Evolutionary conservation across 2,329 filamentous ascomycete species (phyloP).

Genomic region (Tricladium varicosporioides): DNA sequence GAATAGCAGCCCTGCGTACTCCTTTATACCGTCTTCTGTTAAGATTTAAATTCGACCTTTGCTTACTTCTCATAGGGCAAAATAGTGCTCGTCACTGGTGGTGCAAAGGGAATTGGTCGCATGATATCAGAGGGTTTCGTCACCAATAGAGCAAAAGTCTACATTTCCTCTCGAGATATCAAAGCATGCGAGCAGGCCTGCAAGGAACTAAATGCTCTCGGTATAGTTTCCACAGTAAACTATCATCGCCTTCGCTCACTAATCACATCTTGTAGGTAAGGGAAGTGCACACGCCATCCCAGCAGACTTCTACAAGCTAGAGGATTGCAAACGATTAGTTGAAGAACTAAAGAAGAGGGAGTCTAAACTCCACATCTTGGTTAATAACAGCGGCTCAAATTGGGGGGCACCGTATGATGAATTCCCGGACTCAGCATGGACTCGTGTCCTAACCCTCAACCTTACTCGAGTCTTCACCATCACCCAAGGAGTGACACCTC

Average conservation of each 20-base stretch:
- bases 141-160: conserved; percentile 65
- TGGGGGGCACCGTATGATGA: conserved; percentile 60
- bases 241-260: background rate
- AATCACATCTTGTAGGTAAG: conserved; percentile 31
- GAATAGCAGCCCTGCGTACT: too few species aligned
- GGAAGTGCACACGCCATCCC: conserved; percentile 58
- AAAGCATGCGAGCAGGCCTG: conserved; percentile 58
- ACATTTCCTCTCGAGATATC: conserved; percentile 66
- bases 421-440: conserved; percentile 59
- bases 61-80: conserved; percentile 40
- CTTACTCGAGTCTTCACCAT: conserved; percentile 65
- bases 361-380: conserved; percentile 55
- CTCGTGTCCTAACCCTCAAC: conserved; percentile 56
- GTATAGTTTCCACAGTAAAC: conserved; percentile 30
- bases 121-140: conserved; percentile 68
- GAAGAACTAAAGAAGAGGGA: conserved; percentile 54
- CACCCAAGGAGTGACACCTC: conserved; percentile 59
- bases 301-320: conserved; percentile 62
- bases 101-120: conserved; percentile 61
- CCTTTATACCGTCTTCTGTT: too few species aligned
- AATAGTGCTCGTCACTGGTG: conserved; percentile 57
- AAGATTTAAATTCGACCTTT: background rate
- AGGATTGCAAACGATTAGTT: conserved; percentile 56
- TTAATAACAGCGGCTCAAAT: conserved; percentile 65
- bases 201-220: conserved; percentile 53